phyloP scores from a whole-genome alignment of 805 yeast genomes.

The Suhomyces faveliae region DNA sequence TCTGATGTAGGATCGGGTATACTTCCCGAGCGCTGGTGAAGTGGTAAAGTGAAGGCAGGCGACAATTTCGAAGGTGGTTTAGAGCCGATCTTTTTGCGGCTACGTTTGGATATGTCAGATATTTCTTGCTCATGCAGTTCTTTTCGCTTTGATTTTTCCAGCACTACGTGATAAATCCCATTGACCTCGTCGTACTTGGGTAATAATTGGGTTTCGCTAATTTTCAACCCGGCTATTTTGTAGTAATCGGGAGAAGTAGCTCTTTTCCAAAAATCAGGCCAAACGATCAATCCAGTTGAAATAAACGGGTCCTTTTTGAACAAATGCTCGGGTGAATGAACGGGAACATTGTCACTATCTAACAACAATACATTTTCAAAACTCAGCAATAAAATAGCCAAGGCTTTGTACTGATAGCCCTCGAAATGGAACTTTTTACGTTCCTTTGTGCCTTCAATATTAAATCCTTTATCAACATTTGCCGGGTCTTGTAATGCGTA shows the following conservation, averaged over 20 bases:
- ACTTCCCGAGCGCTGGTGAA: slow-evolving; percentile 31
- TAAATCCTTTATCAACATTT: slow-evolving; percentile 4
- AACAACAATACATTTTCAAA: slow-evolving; percentile 69
- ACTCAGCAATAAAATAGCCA: slow-evolving; percentile 43
- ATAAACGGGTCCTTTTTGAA: slow-evolving; percentile 58
- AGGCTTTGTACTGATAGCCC: slow-evolving; percentile 44
- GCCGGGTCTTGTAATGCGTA: slow-evolving; percentile 19
- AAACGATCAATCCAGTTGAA: slow-evolving; percentile 54
- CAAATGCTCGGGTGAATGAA: slow-evolving; percentile 58
- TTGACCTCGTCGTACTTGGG: slow-evolving; percentile 34
- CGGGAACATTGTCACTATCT: slow-evolving; percentile 77
- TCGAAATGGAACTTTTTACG: slow-evolving; percentile 36
- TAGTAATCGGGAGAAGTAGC: slow-evolving; percentile 74
- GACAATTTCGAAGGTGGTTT: background rate
- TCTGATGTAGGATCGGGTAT: slow-evolving; percentile 32
- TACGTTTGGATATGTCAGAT: slow-evolving; percentile 1
- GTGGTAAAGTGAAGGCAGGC: slow-evolving; percentile 17
- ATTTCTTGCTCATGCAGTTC: background rate
- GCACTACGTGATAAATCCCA: slow-evolving; percentile 17
- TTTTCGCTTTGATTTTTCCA: background rate
- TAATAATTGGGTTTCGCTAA: slow-evolving; percentile 26
- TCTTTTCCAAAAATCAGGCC: slow-evolving; percentile 92
- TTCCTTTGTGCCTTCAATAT: slow-evolving; percentile 16
- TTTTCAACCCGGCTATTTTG: slow-evolving; percentile 57
- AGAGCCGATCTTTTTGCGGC: background rate